Base-by-base conservation (phyloP, 441 rosid species). In the Dalechampia spathulata region DNA sequence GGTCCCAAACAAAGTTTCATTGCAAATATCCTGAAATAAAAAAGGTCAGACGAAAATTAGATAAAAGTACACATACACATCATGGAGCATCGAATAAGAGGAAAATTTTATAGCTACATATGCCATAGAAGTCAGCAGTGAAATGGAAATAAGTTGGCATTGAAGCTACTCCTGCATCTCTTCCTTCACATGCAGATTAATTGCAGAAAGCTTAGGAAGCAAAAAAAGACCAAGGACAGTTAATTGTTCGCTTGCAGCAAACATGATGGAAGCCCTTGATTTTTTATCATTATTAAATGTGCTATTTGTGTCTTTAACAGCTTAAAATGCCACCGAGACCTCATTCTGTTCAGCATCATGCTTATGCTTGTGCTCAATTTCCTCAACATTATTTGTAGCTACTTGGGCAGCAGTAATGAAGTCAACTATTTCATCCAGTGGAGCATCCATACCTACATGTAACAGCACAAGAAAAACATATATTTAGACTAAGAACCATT, bases 341-440 rank as follows among this genome's bases (percentile, higher is more conserved):
- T 75, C 71, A 57, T 56, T 54, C 12, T 58, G 65, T 60, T 67
- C 82, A 37, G 62, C 83, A 52, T 40, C 62, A 50, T 36, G 61
- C 67, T 67, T 50, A 50, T 56, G 59, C 62, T 67, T 61, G 23
- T 64, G 72, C 44, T 66, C 75, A 13, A 67, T 49, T 58, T 75
- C 86, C 25, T 77, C 73, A n/a, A 71, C 80, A 63, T 65, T 69
- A 57, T 77, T 70, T 71, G 74, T 74, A 25, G 93, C 88, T 73
- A 82, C 73, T 52, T 87, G 96, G 62, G 92, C 81, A 78, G 99
- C 96, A 57, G 64, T 58, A 43, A 93, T 87, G 72, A 82, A 90
- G 69, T 93, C 99, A 53, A 90, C 93, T 60, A 93, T 63, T 72
- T 83, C 95, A 67, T 75, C 73, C 52, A 89, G 44, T 17, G 81